Evolutionary conservation across 1,139 yeast species (phyloP), one percentile per base, ranked within the genome.

Genomic region (Diutina sp.): DNA sequence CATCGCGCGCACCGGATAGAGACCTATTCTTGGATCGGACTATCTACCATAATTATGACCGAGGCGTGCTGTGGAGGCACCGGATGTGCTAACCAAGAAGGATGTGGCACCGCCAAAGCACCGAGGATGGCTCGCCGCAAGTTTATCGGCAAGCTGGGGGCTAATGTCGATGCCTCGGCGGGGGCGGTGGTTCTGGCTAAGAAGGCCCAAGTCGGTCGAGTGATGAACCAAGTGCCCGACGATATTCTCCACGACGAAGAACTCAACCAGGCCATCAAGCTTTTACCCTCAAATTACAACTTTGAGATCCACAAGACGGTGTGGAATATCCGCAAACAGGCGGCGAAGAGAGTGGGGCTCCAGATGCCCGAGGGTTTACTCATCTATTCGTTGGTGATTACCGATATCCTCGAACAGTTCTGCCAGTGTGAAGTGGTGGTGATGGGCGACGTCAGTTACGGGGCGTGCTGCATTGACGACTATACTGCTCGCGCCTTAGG

Each of bases 381-480:
- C 57, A 87, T 93, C 3, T 93, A 91, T 67, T 85, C 98, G 0
- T 78, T 95, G 60, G 80, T 93, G 51, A 83, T 93, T 21, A 79
- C 96, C 2, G 99, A 93, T 69, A 93, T 93, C 38, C 68, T 93
- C 47, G 97, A 90, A 66, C 97, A 91, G 69, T 91, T 93, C 65
- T 90, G 97, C 66, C 72, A 74, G 6, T 93, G 87, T 55, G 97
- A 91, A 65, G 88, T 93, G 0, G 77, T 95, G 0, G 95, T 93
- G 5, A 95, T 93, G 99, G 99, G 99, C 1, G 99, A 93, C 69
- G 99, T 93, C 0, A 90, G 97, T 0, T 93, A 93, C 65, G 99
- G 99, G 44, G 99, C 99, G 0, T 93, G 99, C 67, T 93, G 99
- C 70, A 90, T 93, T 56, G 99, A 93, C 67, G 99, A 93, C 67